Conservation (phyloP, 495 filamentous ascomycete species). For the Lasiosphaeria miniovina region DNA sequence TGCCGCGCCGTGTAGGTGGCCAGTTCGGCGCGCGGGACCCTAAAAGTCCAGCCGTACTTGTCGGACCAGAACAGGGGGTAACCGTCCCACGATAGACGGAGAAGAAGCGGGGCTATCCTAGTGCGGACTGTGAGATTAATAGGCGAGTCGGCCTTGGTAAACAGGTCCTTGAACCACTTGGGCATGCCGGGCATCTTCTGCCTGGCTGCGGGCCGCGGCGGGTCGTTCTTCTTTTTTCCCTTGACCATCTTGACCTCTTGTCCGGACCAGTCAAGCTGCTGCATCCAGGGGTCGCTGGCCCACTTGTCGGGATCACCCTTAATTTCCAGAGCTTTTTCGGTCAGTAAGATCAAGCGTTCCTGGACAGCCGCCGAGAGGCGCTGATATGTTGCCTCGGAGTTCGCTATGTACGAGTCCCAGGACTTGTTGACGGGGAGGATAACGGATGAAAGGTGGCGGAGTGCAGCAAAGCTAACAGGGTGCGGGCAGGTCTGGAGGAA, state of each 20-base stretch:
- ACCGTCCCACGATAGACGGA: constrained; percentile 85
- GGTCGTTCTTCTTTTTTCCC: constrained; percentile 79
- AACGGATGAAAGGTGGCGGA: constrained; percentile 86
- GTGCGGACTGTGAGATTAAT: constrained; percentile 85
- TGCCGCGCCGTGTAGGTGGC: constrained; percentile 65
- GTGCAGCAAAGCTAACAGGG: constrained; percentile 92
- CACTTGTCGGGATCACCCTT: constrained; percentile 67
- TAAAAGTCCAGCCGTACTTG: constrained; percentile 87
- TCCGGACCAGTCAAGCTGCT: constrained; percentile 91
- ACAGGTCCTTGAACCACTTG: constrained; percentile 92
- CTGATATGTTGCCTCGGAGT: constrained; percentile 81
- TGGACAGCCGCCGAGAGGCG: constrained; percentile 71
- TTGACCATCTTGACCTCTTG: constrained; percentile 90
- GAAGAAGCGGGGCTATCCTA: constrained; percentile 79
- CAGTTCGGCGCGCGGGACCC: constrained; percentile 62
- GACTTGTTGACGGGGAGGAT: constrained; percentile 85
- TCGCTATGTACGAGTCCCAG: constrained; percentile 80
- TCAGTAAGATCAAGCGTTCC: constrained; percentile 65
- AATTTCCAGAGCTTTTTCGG: constrained; percentile 69
- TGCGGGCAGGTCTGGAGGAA: constrained; percentile 90
- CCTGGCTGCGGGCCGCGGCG: constrained; percentile 69
- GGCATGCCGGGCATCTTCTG: constrained; percentile 96
- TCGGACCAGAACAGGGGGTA: constrained; percentile 90
- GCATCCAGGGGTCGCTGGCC: constrained; percentile 79
- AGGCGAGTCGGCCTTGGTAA: constrained; percentile 55